Evolutionary conservation across 495 filamentous ascomycete species (phyloP).

Genomic region (Penicillium nucicola): DNA sequence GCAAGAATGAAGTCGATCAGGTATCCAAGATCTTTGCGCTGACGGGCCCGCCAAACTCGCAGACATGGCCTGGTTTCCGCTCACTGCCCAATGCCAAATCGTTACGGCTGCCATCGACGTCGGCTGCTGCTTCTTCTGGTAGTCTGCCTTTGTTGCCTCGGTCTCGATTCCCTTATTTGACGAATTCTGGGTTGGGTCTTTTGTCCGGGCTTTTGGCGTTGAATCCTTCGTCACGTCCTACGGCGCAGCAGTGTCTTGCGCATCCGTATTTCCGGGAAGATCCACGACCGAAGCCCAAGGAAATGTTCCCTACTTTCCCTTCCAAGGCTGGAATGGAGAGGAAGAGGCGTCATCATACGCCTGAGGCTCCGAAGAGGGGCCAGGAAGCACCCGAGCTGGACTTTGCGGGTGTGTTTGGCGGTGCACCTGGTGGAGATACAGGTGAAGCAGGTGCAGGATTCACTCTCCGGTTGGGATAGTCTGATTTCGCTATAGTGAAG

Average conservation of each 20-base stretch:
- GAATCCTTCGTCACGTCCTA: slow-evolving; percentile 69
- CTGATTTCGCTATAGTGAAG: background rate
- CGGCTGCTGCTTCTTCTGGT: slow-evolving; percentile 18
- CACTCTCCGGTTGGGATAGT: slow-evolving; percentile 63
- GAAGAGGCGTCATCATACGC: slow-evolving; percentile 66
- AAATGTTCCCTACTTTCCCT: slow-evolving; percentile 90
- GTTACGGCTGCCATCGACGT: slow-evolving; percentile 66
- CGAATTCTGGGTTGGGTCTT: slow-evolving; percentile 67
- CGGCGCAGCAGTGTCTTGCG: slow-evolving; percentile 64
- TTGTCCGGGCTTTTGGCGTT: slow-evolving; percentile 67
- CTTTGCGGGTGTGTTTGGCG: slow-evolving; percentile 73
- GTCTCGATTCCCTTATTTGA: slow-evolving; percentile 77
- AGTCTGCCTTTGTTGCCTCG: slow-evolving; percentile 46
- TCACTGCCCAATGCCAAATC: slow-evolving; percentile 86
- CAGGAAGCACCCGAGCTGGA: slow-evolving; percentile 62
- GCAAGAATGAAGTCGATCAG: slow-evolving; percentile 93
- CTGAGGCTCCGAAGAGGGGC: slow-evolving; percentile 82
- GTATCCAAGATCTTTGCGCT: slow-evolving; percentile 81
- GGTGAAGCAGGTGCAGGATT: slow-evolving; percentile 84
- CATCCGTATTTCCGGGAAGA: slow-evolving; percentile 90
- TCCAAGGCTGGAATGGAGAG: slow-evolving; percentile 93
- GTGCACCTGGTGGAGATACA: slow-evolving; percentile 66
- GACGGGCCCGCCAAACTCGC: slow-evolving; percentile 83
- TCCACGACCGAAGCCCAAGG: slow-evolving; percentile 78
- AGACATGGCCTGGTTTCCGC: slow-evolving; percentile 82